Evolutionary conservation across 2,329 filamentous ascomycete species (phyloP), one percentile per base, ranked within the genome.

Genomic region (Aspergillus ochraceus): DNA sequence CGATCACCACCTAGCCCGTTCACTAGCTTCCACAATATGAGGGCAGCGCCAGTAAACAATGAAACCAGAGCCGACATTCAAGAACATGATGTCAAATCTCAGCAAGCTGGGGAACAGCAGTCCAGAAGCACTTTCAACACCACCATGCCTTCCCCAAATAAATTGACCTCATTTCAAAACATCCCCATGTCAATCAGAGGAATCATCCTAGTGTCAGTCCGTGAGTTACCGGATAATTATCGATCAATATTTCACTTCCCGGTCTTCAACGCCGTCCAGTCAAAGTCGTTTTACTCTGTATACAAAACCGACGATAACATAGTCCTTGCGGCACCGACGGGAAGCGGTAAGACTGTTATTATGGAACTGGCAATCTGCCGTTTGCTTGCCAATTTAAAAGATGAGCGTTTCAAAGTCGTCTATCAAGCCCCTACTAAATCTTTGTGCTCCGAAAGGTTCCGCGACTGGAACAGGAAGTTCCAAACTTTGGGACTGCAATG

Each of bases 371-470:
- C 91, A 3, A 90, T 96, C 39, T 94, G 90, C 74, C 87, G 86
- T 59, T 80, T 93, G 2, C 80, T 90, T 26, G 81, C 82, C 39
- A 80, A 77, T 4, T 80, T 83, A 52, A 80, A 73, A 68, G 84
- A 76, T 68, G 86, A 76, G 71, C 80, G 87, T 52, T 92, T 88
- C 81, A 96, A 96, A 72, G 86, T 94, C 49, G 84, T 96, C 3
- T 96, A 96, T 68, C 89, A 91, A 75, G 91, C 91, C 11, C 92
- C 91, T 0, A 94, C 90, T 0, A 96, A 95, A 66, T 90, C 91
- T 0, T 80, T 96, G 1, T 96, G 91, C 70, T 84, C 88, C 0
- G 91, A 96, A 70, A 81, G 90, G 42, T 83, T 89, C 54, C 84
- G 85, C 52, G 91, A 96, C 67, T 96, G 92, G 91, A 83, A 86